Evolutionary conservation across 371 early-diverging fungal genomes (phyloP), one percentile per base, ranked within the genome.

Genomic region (Coemansia sp.): DNA sequence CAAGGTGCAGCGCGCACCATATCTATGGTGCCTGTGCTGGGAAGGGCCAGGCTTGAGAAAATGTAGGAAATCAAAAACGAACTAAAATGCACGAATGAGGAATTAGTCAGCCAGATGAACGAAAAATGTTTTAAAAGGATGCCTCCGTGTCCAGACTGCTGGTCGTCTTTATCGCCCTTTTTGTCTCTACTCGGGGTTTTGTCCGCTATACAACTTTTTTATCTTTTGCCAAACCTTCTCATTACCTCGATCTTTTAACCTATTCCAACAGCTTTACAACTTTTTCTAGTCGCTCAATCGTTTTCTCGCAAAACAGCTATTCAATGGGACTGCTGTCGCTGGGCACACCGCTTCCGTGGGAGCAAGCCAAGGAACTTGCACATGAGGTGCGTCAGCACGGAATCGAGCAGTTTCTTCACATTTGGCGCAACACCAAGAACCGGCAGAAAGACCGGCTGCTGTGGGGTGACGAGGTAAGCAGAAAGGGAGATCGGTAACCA

Each of bases 291-390:
- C 44, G 5, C 44, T 4, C 41, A 7, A 41, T n/a, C 44, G 44
- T n/a, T 29, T 15, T 48, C 39, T 4, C 12, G 28, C 19, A 60
- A 59, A 59, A 21, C 24, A 12, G 17, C 17, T 28, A 26, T 15
- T 63, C 54, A 60, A 98, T 98, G 99, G 99, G 97, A 60, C 87
- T 98, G 4, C 82, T 98, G 57, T 92, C 94, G 13, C 82, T 93
- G 21, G 99, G 99, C 65, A 98, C 99, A 24, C 99, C 99, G 23
- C 87, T 98, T 71, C 87, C 83, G 46, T 98, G 99, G 99, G 84
- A 85, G 21, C 92, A 95, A 67, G 96, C 96, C 15, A 89, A 89
- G 70, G 65, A 87, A 56, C 86, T 94, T 72, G 90, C 94, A 36
- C 86, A 90, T 74, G 90, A 97, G 78, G 95, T 98, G 48, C 87